phyloP scores from a whole-genome alignment of 768 basidiomycete species.

The Lactarius deliciosus region DNA sequence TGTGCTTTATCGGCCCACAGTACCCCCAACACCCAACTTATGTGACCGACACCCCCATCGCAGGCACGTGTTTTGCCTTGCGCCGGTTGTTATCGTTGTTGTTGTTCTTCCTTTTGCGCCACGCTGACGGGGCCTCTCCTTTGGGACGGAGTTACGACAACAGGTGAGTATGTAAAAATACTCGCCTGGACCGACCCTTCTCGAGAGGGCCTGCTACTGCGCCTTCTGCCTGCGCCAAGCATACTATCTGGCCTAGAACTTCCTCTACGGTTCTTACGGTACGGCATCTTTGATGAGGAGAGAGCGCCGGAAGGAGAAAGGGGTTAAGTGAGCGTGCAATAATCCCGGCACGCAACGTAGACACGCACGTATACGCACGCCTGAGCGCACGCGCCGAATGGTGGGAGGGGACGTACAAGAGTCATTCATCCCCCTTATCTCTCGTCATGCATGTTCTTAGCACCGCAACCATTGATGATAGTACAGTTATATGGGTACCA shows the following conservation, averaged over 20 bases:
- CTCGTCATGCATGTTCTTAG: not conserved
- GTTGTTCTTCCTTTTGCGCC: not conserved
- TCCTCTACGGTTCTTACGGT: not conserved
- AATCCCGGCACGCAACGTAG: not conserved
- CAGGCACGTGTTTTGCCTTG: slow-evolving; percentile 3
- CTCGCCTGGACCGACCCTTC: not conserved
- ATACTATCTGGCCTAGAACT: not conserved
- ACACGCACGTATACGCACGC: too few relatives aligned
- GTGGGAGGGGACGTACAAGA: not conserved
- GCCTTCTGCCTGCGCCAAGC: not conserved
- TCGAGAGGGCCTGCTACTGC: not conserved
- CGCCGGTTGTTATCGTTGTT: not conserved
- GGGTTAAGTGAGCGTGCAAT: not conserved
- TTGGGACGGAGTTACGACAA: not conserved
- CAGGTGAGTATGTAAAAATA: too few relatives aligned
- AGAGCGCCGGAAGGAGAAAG: not conserved
- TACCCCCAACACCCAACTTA: not conserved
- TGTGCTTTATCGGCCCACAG: not conserved
- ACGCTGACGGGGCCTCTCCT: not conserved
- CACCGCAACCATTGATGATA: not conserved
- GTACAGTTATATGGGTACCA: not conserved
- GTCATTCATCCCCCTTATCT: not conserved
- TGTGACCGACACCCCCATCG: not conserved
- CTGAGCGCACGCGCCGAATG: not conserved
- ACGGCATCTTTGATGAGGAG: not conserved